A percentile compares a stretch with the other conserved stretches of the same genome.
phyloP scores from a whole-genome alignment of 2,329 filamentous ascomycete genomes.

The Penicillium hordei region DNA sequence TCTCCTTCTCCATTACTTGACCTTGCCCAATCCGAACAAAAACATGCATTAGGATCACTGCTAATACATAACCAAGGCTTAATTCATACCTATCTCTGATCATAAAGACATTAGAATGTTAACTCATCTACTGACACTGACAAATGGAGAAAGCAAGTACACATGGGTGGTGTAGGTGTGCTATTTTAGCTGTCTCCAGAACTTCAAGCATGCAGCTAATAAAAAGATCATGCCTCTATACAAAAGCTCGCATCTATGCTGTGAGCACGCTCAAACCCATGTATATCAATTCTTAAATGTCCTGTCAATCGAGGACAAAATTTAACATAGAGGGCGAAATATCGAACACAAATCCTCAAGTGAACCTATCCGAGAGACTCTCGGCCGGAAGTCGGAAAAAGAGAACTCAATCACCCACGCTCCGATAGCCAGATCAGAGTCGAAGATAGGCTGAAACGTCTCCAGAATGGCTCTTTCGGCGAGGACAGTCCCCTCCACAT shows the following conservation, averaged over 20 bases:
- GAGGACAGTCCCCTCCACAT: not conserved
- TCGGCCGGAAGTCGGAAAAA: not conserved
- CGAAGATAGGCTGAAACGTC: not conserved
- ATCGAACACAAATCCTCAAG: not conserved
- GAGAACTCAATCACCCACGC: not conserved
- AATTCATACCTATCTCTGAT: too few relatives aligned
- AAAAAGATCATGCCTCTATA: not conserved
- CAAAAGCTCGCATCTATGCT: not conserved
- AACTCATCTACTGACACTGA: too few relatives aligned
- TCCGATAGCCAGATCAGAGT: too few relatives aligned
- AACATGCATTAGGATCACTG: too few relatives aligned
- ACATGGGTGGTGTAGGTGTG: too few relatives aligned
- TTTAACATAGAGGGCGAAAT: not conserved
- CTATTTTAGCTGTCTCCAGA: not conserved
- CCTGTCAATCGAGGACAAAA: not conserved
- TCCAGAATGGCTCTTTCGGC: not conserved
- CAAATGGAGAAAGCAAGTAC: too few relatives aligned
- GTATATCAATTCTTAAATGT: not conserved
- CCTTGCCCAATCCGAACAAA: too few relatives aligned
- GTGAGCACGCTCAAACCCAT: not conserved
- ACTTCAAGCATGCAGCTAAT: not conserved
- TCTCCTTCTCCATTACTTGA: too few relatives aligned
- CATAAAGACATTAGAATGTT: too few relatives aligned
- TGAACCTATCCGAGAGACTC: not conserved
- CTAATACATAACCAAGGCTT: too few relatives aligned